Conservation (phyloP, 805 yeast species). For the Debaryomyces hansenii region DNA sequence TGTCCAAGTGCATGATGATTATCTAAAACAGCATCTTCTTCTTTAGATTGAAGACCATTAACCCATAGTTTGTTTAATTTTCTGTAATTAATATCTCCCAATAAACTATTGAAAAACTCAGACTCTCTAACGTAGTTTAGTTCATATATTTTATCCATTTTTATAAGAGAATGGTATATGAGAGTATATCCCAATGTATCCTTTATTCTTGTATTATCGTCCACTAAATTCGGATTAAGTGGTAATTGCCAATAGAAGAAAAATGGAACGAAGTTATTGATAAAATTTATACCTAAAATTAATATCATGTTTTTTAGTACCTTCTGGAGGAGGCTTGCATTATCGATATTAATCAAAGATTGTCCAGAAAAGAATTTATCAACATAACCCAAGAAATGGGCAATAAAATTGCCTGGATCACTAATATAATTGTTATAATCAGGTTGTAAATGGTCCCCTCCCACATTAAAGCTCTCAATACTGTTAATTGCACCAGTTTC, state of each 20-base stretch:
- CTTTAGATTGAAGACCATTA: conserved; percentile 14
- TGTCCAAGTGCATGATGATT: conserved; percentile 2
- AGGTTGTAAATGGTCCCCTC: conserved; percentile 27
- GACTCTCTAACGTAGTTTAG: conserved; percentile 21
- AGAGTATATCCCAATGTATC: conserved; percentile 36
- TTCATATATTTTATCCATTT: conserved; percentile 30
- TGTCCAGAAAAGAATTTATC: conserved; percentile 30
- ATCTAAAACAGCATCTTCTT: conserved; percentile 4
- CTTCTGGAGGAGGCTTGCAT: conserved; percentile 20
- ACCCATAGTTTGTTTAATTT: conserved; percentile 28
- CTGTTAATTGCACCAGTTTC: conserved; percentile 3
- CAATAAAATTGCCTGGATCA: conserved; percentile 40
- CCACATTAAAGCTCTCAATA: background rate
- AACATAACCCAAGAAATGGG: conserved; percentile 37
- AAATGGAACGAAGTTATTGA: conserved; percentile 46
- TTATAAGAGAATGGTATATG: conserved; percentile 22
- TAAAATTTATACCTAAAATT: conserved; percentile 47
- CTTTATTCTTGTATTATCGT: conserved; percentile 14
- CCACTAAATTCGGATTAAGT: conserved; percentile 5
- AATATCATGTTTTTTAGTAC: conserved; percentile 23
- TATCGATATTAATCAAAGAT: conserved; percentile 19
- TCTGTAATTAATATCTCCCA: conserved; percentile 26
- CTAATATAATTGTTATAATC: conserved; percentile 44
- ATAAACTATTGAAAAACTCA: conserved; percentile 16
- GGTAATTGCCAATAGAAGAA: conserved; percentile 45